phyloP scores from a whole-genome alignment of 2,329 filamentous ascomycete genomes.

The Fusarium anthophilum region DNA sequence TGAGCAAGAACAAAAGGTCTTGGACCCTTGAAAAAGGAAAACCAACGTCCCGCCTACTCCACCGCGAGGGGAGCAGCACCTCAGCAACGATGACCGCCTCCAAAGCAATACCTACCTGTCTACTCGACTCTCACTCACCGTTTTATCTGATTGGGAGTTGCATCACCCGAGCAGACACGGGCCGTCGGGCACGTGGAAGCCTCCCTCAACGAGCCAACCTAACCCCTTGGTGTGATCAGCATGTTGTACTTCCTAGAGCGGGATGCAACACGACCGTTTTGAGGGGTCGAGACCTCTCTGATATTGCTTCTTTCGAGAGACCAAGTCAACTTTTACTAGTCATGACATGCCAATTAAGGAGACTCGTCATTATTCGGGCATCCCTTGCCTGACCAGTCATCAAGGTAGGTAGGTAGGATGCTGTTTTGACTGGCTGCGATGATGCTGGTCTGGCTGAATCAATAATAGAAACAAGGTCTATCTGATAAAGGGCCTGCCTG shows the following conservation, averaged over 20 bases:
- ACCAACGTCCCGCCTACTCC: background rate
- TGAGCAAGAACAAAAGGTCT: constrained; percentile 4
- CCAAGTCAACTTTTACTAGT: constrained; percentile 7
- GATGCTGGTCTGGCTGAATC: constrained; percentile 6
- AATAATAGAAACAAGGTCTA: constrained; percentile 9
- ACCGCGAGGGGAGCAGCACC: background rate
- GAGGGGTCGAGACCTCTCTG: constrained; percentile 12
- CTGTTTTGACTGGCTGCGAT: background rate
- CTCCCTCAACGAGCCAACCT: constrained; percentile 6
- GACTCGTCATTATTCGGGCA: background rate
- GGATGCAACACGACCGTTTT: constrained; percentile 20
- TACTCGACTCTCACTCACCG: background rate
- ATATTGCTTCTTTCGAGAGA: constrained; percentile 2
- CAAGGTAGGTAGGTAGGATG: background rate
- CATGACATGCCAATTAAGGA: constrained; percentile 11
- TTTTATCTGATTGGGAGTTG: constrained; percentile 21
- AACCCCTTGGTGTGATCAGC: constrained; percentile 34
- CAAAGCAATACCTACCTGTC: constrained; percentile 5
- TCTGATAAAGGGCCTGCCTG: background rate
- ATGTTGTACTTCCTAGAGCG: constrained; percentile 17
- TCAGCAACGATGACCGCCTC: background rate
- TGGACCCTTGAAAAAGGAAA: constrained; percentile 6
- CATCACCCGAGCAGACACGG: constrained; percentile 34
- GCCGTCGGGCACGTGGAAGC: constrained; percentile 36
- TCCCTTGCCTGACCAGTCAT: constrained; percentile 1